Base-by-base conservation (phyloP, 1,139 yeast genomes). In the Kazachstania sp. region DNA sequence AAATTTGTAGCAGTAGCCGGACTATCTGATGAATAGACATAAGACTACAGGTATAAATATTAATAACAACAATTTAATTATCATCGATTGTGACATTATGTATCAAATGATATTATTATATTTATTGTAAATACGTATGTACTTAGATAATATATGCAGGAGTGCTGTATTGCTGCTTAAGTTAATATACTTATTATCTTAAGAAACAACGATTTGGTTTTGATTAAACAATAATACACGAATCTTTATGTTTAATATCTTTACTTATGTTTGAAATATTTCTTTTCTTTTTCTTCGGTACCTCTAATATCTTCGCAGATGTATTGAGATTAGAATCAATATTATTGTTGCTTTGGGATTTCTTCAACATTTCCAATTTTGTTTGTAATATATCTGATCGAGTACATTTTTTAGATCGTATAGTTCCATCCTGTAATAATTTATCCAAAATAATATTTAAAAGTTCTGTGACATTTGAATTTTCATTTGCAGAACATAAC, bases 401-500 rank as follows among this genome's bases (percentile, higher is more conserved):
- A 32, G 2, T 18, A 15, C 9, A 9, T 13, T 15, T 15, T 4
- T 16, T 15, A 11, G 19, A 11, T 36, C 26, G 18, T 12, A 16
- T 36, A 11, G 13, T 8, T 16, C 26, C 38, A 11, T 36, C 26
- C n/a, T 19, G 28, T 19, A 36, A 36, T 18, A 36, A 36, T 19
- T 19, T 13, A 19, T 36, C 38, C 12, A 36, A 11, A 8, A 36
- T 36, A 8, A 19, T 19, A 36, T 36, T 12, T 12, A 36, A 16
- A 19, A 29, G 13, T 15, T 42, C 13, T 9, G 15, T 28, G 19
- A 32, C 15, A 36, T 42, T 36, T 12, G 23, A 16, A 26, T 42
- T 20, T 18, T 16, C 18, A 19, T 81, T 83, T 13, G 95, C 86
- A 3, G 94, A 83, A 60, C 95, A 86, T 61, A 83, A 84, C 50